phyloP scores from a whole-genome alignment of 2,329 filamentous ascomycete species.

The Amesomyces nigricolor region DNA sequence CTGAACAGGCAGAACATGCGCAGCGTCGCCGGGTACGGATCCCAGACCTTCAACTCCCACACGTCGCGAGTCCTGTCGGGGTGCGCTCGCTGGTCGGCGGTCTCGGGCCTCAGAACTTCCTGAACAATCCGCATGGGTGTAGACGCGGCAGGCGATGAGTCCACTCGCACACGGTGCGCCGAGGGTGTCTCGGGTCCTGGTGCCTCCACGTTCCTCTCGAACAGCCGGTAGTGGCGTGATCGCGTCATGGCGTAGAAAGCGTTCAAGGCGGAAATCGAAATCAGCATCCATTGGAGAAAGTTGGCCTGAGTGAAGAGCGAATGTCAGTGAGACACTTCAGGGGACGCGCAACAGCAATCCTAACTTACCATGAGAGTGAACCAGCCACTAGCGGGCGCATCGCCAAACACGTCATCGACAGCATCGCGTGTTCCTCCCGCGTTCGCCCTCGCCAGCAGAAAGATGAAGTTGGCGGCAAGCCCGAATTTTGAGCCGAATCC shows the following conservation, averaged over 20 bases:
- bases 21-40: slow-evolving; percentile 78
- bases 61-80: slow-evolving; percentile 79
- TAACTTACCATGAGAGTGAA: slow-evolving; percentile 49
- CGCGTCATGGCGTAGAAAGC: slow-evolving; percentile 75
- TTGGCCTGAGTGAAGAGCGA: slow-evolving; percentile 48
- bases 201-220: slow-evolving; percentile 77
- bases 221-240: slow-evolving; percentile 82
- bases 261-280: slow-evolving; percentile 64
- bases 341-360: not conserved
- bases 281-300: slow-evolving; percentile 65
- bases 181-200: slow-evolving; percentile 69
- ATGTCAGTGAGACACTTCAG: not conserved
- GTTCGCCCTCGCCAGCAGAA: slow-evolving; percentile 80
- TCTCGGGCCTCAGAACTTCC: slow-evolving; percentile 59
- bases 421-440: slow-evolving; percentile 46
- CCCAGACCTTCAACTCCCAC: slow-evolving; percentile 93
- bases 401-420: slow-evolving; percentile 80
- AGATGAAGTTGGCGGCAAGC: slow-evolving; percentile 68
- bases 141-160: slow-evolving; percentile 70
- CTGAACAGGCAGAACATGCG: slow-evolving; percentile 87
- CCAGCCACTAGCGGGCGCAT: slow-evolving; percentile 61
- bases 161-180: slow-evolving; percentile 79
- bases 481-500: slow-evolving; percentile 71
- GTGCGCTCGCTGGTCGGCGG: slow-evolving; percentile 77
- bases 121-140: slow-evolving; percentile 74